Evolutionary conservation across 305 asterid genomes (phyloP).

Genomic region (Euphrasia arctica): DNA sequence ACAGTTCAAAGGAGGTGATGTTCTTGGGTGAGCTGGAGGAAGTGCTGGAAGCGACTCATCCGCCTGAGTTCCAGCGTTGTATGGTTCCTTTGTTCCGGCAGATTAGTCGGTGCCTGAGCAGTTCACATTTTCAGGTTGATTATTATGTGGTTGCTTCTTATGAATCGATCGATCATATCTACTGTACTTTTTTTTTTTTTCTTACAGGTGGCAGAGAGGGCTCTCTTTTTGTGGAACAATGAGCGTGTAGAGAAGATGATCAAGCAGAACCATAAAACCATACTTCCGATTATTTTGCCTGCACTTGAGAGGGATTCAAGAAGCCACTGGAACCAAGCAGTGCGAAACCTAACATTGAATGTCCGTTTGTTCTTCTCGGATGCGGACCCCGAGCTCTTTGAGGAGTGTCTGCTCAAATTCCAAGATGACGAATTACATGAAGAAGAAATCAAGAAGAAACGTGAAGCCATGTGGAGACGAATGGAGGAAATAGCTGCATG

Average conservation of each 20-base stretch:
- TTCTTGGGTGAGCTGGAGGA: conserved; percentile 88
- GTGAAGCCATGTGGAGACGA: conserved; percentile 75
- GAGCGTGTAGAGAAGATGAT: conserved; percentile 44
- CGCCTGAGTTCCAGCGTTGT: conserved; percentile 86
- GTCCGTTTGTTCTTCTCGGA: too few species aligned
- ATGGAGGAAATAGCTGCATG: conserved; percentile 62
- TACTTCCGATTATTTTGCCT: too few species aligned
- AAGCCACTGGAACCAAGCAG: too few species aligned
- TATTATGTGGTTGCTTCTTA: not conserved
- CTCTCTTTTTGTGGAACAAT: conserved; percentile 55
- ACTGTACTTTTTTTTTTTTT: too few species aligned
- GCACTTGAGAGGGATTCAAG: too few species aligned
- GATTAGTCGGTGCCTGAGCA: conserved; percentile 73
- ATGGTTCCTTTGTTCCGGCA: conserved; percentile 86
- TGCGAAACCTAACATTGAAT: too few species aligned
- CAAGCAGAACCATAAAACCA: too few species aligned
- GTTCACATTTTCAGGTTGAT: conserved; percentile 87
- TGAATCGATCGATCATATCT: conserved; percentile 2
- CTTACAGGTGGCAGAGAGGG: conserved; percentile 53
- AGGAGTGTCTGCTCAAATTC: too few species aligned
- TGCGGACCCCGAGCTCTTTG: too few species aligned
- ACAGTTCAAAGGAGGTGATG: conserved; percentile 90
- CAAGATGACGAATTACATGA: conserved; percentile 34
- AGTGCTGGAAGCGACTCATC: conserved; percentile 88
- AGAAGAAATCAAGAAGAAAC: conserved; percentile 50